phyloP scores from a whole-genome alignment of 169 alveolate genomes.

The Miamiensis avidus region DNA sequence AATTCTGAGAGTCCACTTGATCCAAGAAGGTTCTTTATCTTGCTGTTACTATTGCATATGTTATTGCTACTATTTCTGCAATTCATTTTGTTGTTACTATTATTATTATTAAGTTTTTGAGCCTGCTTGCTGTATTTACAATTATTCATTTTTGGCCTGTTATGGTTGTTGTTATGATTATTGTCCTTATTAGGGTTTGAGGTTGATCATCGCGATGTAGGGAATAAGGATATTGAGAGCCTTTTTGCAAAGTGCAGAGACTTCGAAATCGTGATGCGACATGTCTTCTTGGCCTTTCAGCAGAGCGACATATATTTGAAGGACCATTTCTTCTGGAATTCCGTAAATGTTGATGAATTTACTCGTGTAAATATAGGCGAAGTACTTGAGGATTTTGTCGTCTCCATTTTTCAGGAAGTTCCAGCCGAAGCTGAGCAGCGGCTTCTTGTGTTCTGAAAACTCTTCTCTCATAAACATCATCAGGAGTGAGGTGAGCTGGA shows the following conservation, averaged over 20 bases:
- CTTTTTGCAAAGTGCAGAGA: background rate
- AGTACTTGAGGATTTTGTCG: slow-evolving; percentile 9
- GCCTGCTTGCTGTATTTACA: background rate
- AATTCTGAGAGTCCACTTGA: background rate
- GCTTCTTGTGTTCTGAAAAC: background rate
- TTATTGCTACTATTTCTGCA: too few relatives aligned
- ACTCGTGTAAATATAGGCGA: slow-evolving; percentile 3
- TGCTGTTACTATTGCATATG: background rate
- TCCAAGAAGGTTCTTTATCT: background rate
- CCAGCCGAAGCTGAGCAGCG: slow-evolving; percentile 5
- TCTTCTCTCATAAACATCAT: slow-evolving; percentile 7
- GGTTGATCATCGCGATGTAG: background rate
- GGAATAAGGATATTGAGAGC: background rate
- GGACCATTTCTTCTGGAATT: slow-evolving; percentile 22
- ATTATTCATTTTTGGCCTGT: background rate
- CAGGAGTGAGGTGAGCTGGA: slow-evolving; percentile 4
- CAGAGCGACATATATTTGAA: background rate
- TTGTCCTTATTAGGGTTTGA: background rate
- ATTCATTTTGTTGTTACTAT: too few relatives aligned
- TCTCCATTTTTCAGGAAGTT: slow-evolving; percentile 6
- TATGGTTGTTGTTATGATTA: background rate
- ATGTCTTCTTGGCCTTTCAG: slow-evolving; percentile 1
- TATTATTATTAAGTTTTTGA: too few relatives aligned
- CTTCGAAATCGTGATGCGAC: background rate
- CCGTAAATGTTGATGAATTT: slow-evolving; percentile 10